Evolutionary conservation across 805 yeast species (phyloP), one percentile per base, ranked within the genome.

Genomic region (Kazachstania africana): DNA sequence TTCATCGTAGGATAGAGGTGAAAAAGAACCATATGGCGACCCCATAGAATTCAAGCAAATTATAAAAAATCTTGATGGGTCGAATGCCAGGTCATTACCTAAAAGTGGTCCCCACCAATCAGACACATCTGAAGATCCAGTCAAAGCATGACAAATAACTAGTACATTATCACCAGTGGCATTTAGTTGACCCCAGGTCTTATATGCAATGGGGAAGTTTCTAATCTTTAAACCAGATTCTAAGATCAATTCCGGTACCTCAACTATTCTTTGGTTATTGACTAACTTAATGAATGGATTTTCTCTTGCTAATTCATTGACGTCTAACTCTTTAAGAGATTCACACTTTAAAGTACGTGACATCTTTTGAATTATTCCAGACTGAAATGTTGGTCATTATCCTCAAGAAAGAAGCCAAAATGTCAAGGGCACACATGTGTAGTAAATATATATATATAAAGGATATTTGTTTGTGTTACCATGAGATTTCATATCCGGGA

Each of bases 31-130:
- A 48, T 91, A 91, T 0, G 98, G 98, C 0, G 95, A 83, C 0
- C 97, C 97, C 38, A 91, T 65, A n/a, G 94, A 78, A 52, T 91
- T 88, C 36, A 88, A 59, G 52, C 98, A 88, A 12, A 91, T 67
- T 28, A 91, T 74, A 54, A 83, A 83, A 54, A 78, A 91, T 41
- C 80, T 69, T 0, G 85, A 64, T 0, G 96, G 94, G 57, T 91
- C 98, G 56, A 91, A 84, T 1, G 97, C 93, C 31, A 42, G 33
- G 36, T 77, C 70, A 10, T 74, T 80, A 1, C 97, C 98, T 18
- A 91, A 60, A 16, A 91, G 57, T 0, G 97, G 96, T 0, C 97
- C 96, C 98, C 98, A 91, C 98, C 98, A 91, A 48, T 91, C 98
- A 24, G 79, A 69, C 12, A 88, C 95, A 53, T 91, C 97, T 0